Base-by-base conservation (phyloP, 2,329 filamentous ascomycete species). In the Epichloe coenophiala region DNA sequence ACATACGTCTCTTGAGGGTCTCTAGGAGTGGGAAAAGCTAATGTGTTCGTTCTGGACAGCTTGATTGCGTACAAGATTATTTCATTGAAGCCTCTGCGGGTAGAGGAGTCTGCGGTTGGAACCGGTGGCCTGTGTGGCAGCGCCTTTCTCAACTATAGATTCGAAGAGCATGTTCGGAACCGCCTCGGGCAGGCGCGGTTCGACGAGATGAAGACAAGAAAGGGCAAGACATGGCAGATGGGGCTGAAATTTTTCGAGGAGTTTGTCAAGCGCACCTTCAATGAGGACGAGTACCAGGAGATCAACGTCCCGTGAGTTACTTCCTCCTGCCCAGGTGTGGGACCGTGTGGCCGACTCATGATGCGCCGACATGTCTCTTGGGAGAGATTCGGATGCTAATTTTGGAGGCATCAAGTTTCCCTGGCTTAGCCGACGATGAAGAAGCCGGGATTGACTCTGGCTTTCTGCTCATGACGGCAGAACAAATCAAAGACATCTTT, bases 181-280 rank as follows among this genome's bases (percentile, higher is more conserved):
- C 76, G 85, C 1, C 76, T 91, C 9, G 86, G 86, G 1, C 72
- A 75, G 38, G 76, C 76, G 36, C 71, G 76, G 3, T 88, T 88
- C 60, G 78, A 83, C 33, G 78, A 82, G 65, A 88, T 91, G 83
- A 85, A 86, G 62, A 65, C 78, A 48, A 86, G 86, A 67, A 88
- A 88, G 65, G 77, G 77, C 3, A 88, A 86, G 66, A 87, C 83
- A 1, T 90, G 86, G 84, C 85, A 84, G 63, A 83, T 83, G 80
- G 86, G 82, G 2, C 70, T 90, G 47, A 77, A 80, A 50, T 89
- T 88, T 91, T 88, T 64, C 5, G 86, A 91, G 59, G 85, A 90
- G 61, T 89, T 88, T 61, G 85, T 91, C 13, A 91, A 91, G 67
- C 77, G 86, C 13, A 89, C 88, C 60, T 91, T 90, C 62, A 84